Conservation (phyloP, 2,329 filamentous ascomycete genomes). For the Cladophialophora carrionii region DNA sequence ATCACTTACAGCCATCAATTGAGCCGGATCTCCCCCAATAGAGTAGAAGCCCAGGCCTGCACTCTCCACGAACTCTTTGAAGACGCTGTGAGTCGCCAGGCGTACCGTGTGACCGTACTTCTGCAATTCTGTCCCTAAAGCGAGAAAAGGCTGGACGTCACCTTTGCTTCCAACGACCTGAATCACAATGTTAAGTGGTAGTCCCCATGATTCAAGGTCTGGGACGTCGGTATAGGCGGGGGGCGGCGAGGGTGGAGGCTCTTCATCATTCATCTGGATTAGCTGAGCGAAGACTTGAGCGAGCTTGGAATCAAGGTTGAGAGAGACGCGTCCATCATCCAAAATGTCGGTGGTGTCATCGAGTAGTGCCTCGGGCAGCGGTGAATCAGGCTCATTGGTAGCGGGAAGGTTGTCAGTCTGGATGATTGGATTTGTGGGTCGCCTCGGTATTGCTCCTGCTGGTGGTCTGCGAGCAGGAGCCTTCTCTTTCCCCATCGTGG, state of each 20-base stretch:
- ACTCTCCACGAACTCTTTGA: constrained; percentile 57
- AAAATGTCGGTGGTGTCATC: constrained; percentile 19
- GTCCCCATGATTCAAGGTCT: constrained; percentile 15
- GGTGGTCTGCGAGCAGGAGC: background rate
- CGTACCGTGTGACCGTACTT: constrained; percentile 59
- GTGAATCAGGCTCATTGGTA: constrained; percentile 15
- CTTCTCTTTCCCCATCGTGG: constrained; percentile 8
- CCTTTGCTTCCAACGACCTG: constrained; percentile 59
- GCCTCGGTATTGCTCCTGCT: background rate
- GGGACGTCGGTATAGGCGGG: constrained; percentile 32
- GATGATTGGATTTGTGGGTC: background rate
- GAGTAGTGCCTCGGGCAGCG: constrained; percentile 11
- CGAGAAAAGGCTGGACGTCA: constrained; percentile 64
- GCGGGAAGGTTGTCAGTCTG: constrained; percentile 3
- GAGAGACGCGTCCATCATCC: constrained; percentile 37
- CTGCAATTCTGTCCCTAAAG: constrained; percentile 57
- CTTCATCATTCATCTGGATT: constrained; percentile 26
- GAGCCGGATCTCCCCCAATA: constrained; percentile 61
- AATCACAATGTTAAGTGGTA: constrained; percentile 57
- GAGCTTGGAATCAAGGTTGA: constrained; percentile 36
- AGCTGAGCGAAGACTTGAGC: constrained; percentile 31
- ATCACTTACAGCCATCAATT: constrained; percentile 50
- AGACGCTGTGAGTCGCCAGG: constrained; percentile 60
- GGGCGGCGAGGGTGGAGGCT: constrained; percentile 26
- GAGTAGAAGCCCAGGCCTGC: constrained; percentile 61